phyloP scores from a whole-genome alignment of 116 monocot genomes.

The Papilionanthe hybrid region DNA sequence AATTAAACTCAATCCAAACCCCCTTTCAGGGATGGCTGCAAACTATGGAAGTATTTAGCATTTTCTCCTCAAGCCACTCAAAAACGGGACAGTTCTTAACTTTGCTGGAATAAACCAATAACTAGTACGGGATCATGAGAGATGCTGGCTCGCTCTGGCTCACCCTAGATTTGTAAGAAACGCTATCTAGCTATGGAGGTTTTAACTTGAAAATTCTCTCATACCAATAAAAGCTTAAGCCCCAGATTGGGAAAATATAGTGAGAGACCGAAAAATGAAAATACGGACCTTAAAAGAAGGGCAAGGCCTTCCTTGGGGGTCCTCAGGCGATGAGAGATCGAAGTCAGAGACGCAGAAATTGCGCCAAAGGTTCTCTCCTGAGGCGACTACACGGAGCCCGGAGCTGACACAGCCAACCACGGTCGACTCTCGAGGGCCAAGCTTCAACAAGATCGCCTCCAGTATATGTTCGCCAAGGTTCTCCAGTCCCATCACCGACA shows the following conservation, averaged over 20 bases:
- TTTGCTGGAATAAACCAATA: neutral
- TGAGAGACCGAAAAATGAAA: neutral
- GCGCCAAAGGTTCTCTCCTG: constrained; percentile 63
- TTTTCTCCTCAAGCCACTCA: neutral
- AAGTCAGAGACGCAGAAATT: constrained; percentile 56
- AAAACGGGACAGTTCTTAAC: neutral
- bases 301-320: constrained; percentile 46
- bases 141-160: neutral
- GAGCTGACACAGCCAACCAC: constrained; percentile 59
- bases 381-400: constrained; percentile 30
- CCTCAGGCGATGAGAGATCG: constrained; percentile 36
- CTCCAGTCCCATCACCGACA: constrained; percentile 34
- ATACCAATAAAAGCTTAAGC: no score
- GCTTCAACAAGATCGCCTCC: constrained; percentile 46
- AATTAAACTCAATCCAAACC: neutral
- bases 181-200: no score
- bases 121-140: neutral
- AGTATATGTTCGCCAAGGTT: constrained; percentile 39
- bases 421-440: constrained; percentile 21
- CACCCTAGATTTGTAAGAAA: no score
- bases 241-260: neutral
- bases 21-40: neutral
- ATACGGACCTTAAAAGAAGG: constrained; percentile 66
- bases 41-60: no score
- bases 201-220: no score